Percentiles rank a stretch among this genome's conserved stretches.
phyloP scores from a whole-genome alignment of 1,284 basidiomycete species.

The Moesziomyces sp. region DNA sequence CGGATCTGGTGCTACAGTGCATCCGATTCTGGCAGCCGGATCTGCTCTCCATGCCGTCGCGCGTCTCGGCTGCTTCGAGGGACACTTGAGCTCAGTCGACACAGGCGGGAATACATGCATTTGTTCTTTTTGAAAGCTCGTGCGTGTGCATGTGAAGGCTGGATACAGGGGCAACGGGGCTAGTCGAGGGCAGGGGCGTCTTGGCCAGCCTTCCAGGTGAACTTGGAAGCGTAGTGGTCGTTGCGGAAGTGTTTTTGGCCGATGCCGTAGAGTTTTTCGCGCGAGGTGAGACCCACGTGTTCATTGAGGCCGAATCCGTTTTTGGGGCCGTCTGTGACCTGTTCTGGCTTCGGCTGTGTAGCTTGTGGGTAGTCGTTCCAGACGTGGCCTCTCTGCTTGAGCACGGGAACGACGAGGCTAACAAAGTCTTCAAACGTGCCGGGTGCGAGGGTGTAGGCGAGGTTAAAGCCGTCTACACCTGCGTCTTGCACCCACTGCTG shows the following conservation, averaged over 20 bases:
- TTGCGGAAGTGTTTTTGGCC: conserved; percentile 54
- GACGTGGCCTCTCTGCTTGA: conserved; percentile 58
- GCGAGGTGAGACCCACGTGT: conserved; percentile 48
- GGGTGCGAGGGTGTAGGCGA: conserved; percentile 53
- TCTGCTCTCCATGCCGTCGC: conserved; percentile 3
- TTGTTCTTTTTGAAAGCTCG: not conserved
- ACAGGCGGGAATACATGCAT: no score
- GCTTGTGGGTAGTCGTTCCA: conserved; percentile 59
- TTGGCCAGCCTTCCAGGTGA: conserved; percentile 60
- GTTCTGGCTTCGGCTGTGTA: conserved; percentile 6
- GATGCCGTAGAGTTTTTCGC: conserved; percentile 62
- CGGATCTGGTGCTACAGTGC: conserved; percentile 28
- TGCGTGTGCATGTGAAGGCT: no score
- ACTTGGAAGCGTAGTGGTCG: conserved; percentile 60
- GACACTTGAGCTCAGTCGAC: no score
- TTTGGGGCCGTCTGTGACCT: conserved; percentile 16
- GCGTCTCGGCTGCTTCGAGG: not conserved
- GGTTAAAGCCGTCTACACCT: conserved; percentile 64
- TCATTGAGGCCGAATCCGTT: conserved; percentile 49
- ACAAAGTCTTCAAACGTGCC: conserved; percentile 61
- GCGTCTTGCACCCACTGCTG: conserved; percentile 53
- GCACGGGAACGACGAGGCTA: conserved; percentile 53
- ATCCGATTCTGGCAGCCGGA: conserved; percentile 39
- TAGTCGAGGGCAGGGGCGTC: conserved; percentile 44
- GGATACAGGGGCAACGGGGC: no score